Percentiles rank a stretch among this genome's conserved stretches.
Evolutionary conservation across 164 flowering plant species (phyloP).

Genomic region (Pachysandra terminalis): DNA sequence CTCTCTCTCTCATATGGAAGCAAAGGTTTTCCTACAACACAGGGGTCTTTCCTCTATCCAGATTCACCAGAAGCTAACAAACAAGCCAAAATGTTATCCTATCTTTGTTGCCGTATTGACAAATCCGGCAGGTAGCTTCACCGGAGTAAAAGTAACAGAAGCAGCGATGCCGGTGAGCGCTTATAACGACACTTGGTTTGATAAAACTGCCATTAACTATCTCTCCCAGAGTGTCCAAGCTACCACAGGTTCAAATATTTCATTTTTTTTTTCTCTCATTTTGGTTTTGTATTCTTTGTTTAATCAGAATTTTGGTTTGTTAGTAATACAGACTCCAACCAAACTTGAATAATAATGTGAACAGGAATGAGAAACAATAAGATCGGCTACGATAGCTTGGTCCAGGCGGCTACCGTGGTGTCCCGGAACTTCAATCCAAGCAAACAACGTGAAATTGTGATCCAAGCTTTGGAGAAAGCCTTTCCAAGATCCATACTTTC

Average conservation of each 20-base stretch:
- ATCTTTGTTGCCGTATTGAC: constrained; percentile 28
- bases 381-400: constrained; percentile 70
- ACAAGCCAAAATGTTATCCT: constrained; percentile 7
- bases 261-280: background rate
- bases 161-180: background rate
- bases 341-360: background rate
- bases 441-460: constrained; percentile 52
- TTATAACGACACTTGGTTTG: constrained; percentile 65
- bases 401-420: constrained; percentile 53
- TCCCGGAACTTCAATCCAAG: constrained; percentile 30
- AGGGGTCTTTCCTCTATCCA: constrained; percentile 7
- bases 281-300: background rate
- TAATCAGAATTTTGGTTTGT: too few relatives aligned
- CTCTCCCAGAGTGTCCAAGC: constrained; percentile 60
- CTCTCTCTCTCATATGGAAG: constrained; percentile 22
- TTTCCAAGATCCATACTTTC: constrained; percentile 53
- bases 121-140: constrained; percentile 24
- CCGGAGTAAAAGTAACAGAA: background rate
- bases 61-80: constrained; percentile 3
- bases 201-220: constrained; percentile 54
- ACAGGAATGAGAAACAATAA: constrained; percentile 51
- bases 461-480: constrained; percentile 50
- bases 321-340: background rate
- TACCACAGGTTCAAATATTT: constrained; percentile 43
- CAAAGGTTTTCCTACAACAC: constrained; percentile 16